A percentile compares a stretch with the other conserved stretches of the same genome.
These are phyloP conservation scores for Hypoxylon cercidicola DNA, from an alignment of 495 filamentous ascomycete species.

Conservation along the genomic window DNA sequence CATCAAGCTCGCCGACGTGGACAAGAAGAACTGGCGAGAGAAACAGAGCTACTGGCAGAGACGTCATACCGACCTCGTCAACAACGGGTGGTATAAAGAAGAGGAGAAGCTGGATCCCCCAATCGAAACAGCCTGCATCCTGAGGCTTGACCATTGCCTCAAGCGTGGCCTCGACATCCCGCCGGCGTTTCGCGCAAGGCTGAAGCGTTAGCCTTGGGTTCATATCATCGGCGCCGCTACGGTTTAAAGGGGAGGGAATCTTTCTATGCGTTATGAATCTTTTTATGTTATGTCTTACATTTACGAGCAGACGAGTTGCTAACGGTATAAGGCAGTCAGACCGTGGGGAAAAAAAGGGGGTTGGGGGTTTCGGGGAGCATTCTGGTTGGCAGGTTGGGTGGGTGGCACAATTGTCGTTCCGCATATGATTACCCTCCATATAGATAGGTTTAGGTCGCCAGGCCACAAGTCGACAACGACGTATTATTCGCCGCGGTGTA, in stretches of 20 bases:
- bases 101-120: slow-evolving; percentile 50
- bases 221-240: no score
- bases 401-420: slow-evolving; percentile 29
- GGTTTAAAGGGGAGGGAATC: background rate
- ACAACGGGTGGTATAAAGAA: slow-evolving; percentile 79
- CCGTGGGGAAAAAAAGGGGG: slow-evolving; percentile 20
- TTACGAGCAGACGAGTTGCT: slow-evolving; percentile 36
- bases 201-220: slow-evolving; percentile 11
- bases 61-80: slow-evolving; percentile 69
- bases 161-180: slow-evolving; percentile 28
- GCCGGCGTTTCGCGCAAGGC: slow-evolving; percentile 25
- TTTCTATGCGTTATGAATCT: slow-evolving; percentile 4
- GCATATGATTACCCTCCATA: slow-evolving; percentile 17
- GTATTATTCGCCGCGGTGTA: background rate
- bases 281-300: slow-evolving; percentile 22
- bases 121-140: slow-evolving; percentile 39
- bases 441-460: slow-evolving; percentile 31
- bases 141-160: slow-evolving; percentile 31
- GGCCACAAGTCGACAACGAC: slow-evolving; percentile 24
- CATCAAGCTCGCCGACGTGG: slow-evolving; percentile 84
- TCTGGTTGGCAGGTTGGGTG: slow-evolving; percentile 41
- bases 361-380: slow-evolving; percentile 9
- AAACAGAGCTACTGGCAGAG: slow-evolving; percentile 80
- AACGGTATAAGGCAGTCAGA: slow-evolving; percentile 32
- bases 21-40: slow-evolving; percentile 78